phyloP scores from a whole-genome alignment of 768 basidiomycete species.

The Boletus speciosus region DNA sequence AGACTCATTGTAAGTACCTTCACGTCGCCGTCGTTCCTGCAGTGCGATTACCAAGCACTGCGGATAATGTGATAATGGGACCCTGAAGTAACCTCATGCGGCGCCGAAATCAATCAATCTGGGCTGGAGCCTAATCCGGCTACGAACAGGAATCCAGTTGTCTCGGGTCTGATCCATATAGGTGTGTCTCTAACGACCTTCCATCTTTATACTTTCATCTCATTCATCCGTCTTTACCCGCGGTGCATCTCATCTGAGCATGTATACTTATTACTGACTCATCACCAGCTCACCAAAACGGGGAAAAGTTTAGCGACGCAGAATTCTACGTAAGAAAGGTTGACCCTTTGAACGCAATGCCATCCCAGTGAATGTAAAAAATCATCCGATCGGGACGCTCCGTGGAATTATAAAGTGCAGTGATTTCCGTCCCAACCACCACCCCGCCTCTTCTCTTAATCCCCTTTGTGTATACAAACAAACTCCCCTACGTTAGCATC shows the following conservation, averaged over 20 bases:
- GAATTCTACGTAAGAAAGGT: constrained; percentile 21
- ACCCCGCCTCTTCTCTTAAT: constrained; percentile 11
- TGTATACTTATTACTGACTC: constrained; percentile 1
- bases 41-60: not conserved
- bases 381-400: constrained; percentile 9
- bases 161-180: constrained; percentile 8
- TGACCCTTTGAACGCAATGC: constrained; percentile 22
- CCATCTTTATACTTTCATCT: constrained; percentile 10
- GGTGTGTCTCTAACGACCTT: constrained; percentile 1
- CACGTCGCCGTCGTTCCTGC: not conserved
- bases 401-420: constrained; percentile 21
- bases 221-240: constrained; percentile 25
- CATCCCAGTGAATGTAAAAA: constrained; percentile 10
- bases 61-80: constrained; percentile 3
- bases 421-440: not conserved
- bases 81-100: constrained; percentile 14
- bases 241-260: constrained; percentile 4
- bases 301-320: constrained; percentile 7
- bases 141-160: not conserved
- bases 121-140: constrained; percentile 4
- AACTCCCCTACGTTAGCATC: constrained; percentile 1
- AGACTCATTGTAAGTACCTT: not conserved
- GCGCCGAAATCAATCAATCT: constrained; percentile 1
- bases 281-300: constrained; percentile 7
- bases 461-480: constrained; percentile 23